Evolutionary conservation across 2,329 filamentous ascomycete genomes (phyloP).

Genomic region (Talaromyces sp.): DNA sequence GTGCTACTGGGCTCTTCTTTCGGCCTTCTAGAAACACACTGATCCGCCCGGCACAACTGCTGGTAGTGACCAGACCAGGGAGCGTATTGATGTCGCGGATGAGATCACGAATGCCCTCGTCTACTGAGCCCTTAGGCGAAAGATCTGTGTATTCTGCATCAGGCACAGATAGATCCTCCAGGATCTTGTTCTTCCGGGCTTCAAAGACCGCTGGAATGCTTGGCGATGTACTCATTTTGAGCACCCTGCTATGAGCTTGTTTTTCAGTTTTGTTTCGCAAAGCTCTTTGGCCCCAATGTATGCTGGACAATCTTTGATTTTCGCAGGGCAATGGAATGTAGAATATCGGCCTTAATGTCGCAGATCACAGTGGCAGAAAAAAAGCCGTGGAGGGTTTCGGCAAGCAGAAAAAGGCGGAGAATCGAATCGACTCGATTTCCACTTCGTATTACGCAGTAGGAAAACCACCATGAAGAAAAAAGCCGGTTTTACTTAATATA

Average conservation of each 20-base stretch:
- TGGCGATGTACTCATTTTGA: neutral
- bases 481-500: slow-evolving; percentile 16
- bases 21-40: slow-evolving; percentile 85
- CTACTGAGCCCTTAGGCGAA: slow-evolving; percentile 86
- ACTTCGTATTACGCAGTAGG: slow-evolving; percentile 15
- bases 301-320: too few species aligned
- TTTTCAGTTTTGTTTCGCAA: too few species aligned
- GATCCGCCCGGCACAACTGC: slow-evolving; percentile 85
- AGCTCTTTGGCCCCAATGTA: too few species aligned
- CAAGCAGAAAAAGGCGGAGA: slow-evolving; percentile 18
- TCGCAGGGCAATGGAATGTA: too few species aligned
- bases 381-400: neutral
- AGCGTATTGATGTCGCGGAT: slow-evolving; percentile 76
- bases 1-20: slow-evolving; percentile 42
- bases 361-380: neutral
- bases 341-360: too few species aligned
- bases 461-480: slow-evolving; percentile 1
- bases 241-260: too few species aligned
- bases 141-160: slow-evolving; percentile 75
- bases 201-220: slow-evolving; percentile 49
- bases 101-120: slow-evolving; percentile 74
- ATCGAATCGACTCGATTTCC: neutral
- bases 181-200: slow-evolving; percentile 70
- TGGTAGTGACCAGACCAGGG: slow-evolving; percentile 82
- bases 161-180: slow-evolving; percentile 69